These are phyloP conservation scores for Tuber calosporum DNA, from an alignment of 495 filamentous ascomycete genomes.

Conservation along the genomic window DNA sequence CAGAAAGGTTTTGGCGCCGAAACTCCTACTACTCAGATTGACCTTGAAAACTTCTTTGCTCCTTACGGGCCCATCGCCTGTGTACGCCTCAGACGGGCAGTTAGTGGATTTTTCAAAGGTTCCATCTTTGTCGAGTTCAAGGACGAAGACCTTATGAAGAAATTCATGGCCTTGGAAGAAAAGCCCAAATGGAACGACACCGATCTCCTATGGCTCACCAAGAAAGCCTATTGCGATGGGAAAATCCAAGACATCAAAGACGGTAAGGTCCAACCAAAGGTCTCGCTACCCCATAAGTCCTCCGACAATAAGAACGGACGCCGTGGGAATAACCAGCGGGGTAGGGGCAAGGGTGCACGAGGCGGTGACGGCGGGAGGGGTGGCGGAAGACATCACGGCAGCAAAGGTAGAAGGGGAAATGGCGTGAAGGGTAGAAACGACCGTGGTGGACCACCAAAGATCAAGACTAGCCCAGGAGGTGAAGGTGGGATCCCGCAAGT, in stretches of 20 bases:
- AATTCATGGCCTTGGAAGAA: slow-evolving; percentile 70
- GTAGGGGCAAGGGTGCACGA: slow-evolving; percentile 41
- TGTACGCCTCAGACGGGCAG: slow-evolving; percentile 80
- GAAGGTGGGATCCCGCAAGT: slow-evolving; percentile 9
- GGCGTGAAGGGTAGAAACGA: slow-evolving; percentile 20
- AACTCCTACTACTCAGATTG: slow-evolving; percentile 69
- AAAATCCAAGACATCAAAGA: slow-evolving; percentile 70
- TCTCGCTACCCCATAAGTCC: slow-evolving; percentile 25
- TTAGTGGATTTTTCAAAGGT: slow-evolving; percentile 70
- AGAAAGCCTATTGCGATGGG: slow-evolving; percentile 74
- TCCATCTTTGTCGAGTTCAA: slow-evolving; percentile 91
- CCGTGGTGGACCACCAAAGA: slow-evolving; percentile 35
- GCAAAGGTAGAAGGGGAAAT: slow-evolving; percentile 18
- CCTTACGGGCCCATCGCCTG: slow-evolving; percentile 68
- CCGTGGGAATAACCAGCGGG: slow-evolving; percentile 56
- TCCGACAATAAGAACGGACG: slow-evolving; percentile 26
- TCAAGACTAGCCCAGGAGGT: slow-evolving; percentile 22
- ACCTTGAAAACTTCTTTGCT: slow-evolving; percentile 85
- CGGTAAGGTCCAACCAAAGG: slow-evolving; percentile 57
- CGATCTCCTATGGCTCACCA: slow-evolving; percentile 68
- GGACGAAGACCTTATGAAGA: slow-evolving; percentile 62
- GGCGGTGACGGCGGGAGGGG: slow-evolving; percentile 19
- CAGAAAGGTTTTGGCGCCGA: slow-evolving; percentile 85
- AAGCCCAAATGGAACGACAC: slow-evolving; percentile 73
- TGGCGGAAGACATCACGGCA: slow-evolving; percentile 29